Conservation (phyloP, 108 stramenopile species). For the Tribonema minus region DNA sequence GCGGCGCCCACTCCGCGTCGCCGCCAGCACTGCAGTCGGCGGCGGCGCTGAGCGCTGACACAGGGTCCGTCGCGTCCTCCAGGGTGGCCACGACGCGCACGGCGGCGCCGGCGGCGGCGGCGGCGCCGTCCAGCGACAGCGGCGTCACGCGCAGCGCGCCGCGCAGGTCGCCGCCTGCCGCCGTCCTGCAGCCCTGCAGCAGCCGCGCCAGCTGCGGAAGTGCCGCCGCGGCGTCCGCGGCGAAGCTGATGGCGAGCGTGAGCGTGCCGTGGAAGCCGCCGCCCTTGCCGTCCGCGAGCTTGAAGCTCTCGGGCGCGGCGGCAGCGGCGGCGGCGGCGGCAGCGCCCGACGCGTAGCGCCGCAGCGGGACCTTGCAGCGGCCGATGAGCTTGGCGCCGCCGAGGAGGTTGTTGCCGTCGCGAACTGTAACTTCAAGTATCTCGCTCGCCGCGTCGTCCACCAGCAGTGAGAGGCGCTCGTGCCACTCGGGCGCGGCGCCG, state of each 20-base stretch:
- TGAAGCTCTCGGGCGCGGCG: slow-evolving; percentile 11
- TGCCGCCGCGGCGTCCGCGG: too few relatives aligned
- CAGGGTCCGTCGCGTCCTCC: too few relatives aligned
- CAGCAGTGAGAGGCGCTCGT: slow-evolving; percentile 9
- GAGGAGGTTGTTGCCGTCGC: neutral
- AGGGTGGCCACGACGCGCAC: too few relatives aligned
- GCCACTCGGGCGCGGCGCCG: slow-evolving; percentile 4
- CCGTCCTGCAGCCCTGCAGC: too few relatives aligned
- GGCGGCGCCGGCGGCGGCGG: too few relatives aligned
- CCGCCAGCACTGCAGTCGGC: too few relatives aligned
- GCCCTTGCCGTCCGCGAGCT: slow-evolving; percentile 14
- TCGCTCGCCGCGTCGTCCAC: slow-evolving; percentile 11
- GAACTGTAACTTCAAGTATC: slow-evolving; percentile 3
- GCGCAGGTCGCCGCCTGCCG: too few relatives aligned
- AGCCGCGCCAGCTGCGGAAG: too few relatives aligned
- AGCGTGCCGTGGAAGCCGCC: neutral
- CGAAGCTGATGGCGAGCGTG: neutral
- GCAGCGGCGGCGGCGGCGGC: neutral
- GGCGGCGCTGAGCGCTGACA: too few relatives aligned
- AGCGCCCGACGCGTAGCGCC: neutral
- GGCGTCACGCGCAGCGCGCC: too few relatives aligned
- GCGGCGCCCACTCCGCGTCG: too few relatives aligned
- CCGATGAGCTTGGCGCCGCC: slow-evolving; percentile 1
- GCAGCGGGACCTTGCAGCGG: slow-evolving; percentile 6
- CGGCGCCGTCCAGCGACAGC: too few relatives aligned